Evolutionary conservation across 2,329 filamentous ascomycete genomes (phyloP), one percentile per base, ranked within the genome.

Genomic region (Pseudofabraea citricarpa): DNA sequence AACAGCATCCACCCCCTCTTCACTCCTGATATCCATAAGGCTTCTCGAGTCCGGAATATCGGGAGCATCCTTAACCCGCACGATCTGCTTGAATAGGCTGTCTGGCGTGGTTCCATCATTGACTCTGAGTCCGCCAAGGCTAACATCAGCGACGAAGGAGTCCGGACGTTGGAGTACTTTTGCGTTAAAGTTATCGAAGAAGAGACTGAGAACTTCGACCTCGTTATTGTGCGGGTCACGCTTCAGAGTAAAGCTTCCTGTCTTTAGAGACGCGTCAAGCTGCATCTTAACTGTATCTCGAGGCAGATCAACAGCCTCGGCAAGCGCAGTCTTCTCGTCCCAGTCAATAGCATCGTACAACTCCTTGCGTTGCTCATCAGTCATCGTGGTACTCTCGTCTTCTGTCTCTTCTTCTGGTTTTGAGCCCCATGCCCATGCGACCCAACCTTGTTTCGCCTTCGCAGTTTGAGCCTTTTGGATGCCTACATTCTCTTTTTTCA

Each of bases 341-440:
- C 91, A 99, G 57, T 97, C 93, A 56, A 99, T 99, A 39, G 89
- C 94, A 55, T 94, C 85, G 64, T 97, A 98, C 8, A 99, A 77
- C 65, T 98, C 91, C 62, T 97, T 90, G 32, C 91, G 84, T 63
- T 99, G 90, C 64, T 97, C 84, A 49, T 98, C 93, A 0, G 88
- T 94, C 75, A 98, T 95, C 47, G 89, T 80, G 0, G 83, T 87
- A 49, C 90, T 86, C 54, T 94, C 85, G 35, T 86, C 74, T 31
- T 86, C 76, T 40, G 75, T 69, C 40, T 83, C 73, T 27, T 63
- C 58, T 22, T 68, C 58, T 1, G 82, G 77, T 55, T 90, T 87
- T 1, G 83, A 75, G 16, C 91, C 90, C 90, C 91, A 97, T 22
- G 88, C 77, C 90, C 91, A 99, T 21, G 87, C 77, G 19, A 87